phyloP scores from a whole-genome alignment of 2,329 filamentous ascomycete species.

The Fusarium sambucinum region DNA sequence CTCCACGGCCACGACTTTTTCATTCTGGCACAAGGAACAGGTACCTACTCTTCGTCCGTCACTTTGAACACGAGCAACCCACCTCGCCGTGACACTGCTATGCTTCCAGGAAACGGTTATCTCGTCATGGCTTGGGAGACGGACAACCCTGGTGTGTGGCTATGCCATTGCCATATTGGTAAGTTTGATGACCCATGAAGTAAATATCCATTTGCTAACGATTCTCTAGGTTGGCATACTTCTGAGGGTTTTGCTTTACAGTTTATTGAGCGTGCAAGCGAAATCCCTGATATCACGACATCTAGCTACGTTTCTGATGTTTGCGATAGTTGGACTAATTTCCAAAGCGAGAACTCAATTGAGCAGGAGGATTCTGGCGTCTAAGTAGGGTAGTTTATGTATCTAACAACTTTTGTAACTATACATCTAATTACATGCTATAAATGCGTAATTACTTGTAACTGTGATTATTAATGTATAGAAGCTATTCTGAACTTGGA shows the following conservation, averaged over 20 bases:
- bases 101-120: constrained; percentile 59
- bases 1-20: constrained; percentile 55
- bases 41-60: constrained; percentile 18
- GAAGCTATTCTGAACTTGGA: no score
- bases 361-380: constrained; percentile 13
- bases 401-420: no score
- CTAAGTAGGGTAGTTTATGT: no score
- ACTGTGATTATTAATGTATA: no score
- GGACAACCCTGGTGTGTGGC: constrained; percentile 63
- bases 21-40: constrained; percentile 44
- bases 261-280: constrained; percentile 14
- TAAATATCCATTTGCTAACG: neutral
- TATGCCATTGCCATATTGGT: constrained; percentile 63
- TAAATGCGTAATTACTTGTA: no score
- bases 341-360: constrained; percentile 5
- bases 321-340: constrained; percentile 8
- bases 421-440: no score
- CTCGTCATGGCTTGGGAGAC: constrained; percentile 63
- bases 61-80: constrained; percentile 55
- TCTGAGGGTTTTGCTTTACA: constrained; percentile 16
- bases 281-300: constrained; percentile 2
- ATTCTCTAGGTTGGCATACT: neutral
- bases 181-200: accelerated
- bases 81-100: constrained; percentile 64
- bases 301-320: constrained; percentile 23